Evolutionary conservation across 1,139 yeast genomes (phyloP).

Genomic region (Meyerozyma smithsonii): DNA sequence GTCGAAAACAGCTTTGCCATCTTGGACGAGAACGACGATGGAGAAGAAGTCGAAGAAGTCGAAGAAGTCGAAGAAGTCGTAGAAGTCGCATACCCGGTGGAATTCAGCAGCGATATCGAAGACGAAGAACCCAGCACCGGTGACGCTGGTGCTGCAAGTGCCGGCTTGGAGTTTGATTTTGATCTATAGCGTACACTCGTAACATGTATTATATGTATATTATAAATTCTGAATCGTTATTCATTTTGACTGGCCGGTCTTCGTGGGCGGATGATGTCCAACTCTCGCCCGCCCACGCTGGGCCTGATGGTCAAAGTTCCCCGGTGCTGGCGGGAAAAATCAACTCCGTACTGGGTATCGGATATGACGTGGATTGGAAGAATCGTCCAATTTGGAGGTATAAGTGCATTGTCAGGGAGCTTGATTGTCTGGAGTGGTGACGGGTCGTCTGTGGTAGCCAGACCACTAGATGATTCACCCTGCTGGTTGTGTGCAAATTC

Average conservation of each 20-base stretch:
- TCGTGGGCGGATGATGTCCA: conserved; percentile 1
- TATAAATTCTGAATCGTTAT: background rate
- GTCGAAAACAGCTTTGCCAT: background rate
- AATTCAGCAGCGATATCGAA: background rate
- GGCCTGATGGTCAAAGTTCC: conserved; percentile 7
- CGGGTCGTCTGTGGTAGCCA: background rate
- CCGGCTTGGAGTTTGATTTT: conserved; percentile 30
- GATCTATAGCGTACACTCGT: conserved; percentile 10
- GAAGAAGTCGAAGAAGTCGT: too few species aligned
- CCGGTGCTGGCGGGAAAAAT: conserved; percentile 13
- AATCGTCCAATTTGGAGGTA: conserved; percentile 35
- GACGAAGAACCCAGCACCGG: background rate
- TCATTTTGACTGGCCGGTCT: background rate
- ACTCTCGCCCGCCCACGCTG: background rate
- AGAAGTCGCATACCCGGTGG: background rate
- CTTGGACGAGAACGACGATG: conserved; percentile 4
- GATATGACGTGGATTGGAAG: conserved; percentile 21
- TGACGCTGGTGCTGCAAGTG: too few species aligned
- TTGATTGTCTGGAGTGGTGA: conserved; percentile 16
- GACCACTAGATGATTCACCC: too few species aligned
- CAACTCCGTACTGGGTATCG: conserved; percentile 16
- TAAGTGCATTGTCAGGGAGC: conserved; percentile 22
- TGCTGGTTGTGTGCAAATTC: background rate
- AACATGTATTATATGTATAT: background rate
- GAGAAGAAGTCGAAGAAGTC: conserved; percentile 11